Conservation (phyloP, 352 stramenopile species). For the Globisporangium heterothallicum region DNA sequence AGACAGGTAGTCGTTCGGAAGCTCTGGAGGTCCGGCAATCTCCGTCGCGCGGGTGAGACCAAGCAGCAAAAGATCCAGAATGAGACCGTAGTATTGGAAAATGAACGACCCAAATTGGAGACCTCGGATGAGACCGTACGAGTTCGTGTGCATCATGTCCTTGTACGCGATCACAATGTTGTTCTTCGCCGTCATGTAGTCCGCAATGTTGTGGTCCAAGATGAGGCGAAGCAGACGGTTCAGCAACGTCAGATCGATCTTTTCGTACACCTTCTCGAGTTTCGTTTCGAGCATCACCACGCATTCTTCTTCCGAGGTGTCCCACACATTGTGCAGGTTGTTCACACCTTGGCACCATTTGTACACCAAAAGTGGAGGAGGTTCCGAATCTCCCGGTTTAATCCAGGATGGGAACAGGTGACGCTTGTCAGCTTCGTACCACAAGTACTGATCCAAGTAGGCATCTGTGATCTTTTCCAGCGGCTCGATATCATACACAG, state of each 20-base stretch:
- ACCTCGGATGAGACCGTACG: constrained; percentile 97
- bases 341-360: constrained; percentile 99
- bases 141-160: constrained; percentile 99
- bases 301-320: constrained; percentile 97
- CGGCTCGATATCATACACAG: constrained; percentile 99
- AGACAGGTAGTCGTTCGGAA: constrained; percentile 98
- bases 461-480: constrained; percentile 99
- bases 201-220: constrained; percentile 99
- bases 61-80: constrained; percentile 97
- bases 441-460: constrained; percentile 99
- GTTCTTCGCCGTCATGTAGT: constrained; percentile 99
- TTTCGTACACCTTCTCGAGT: constrained; percentile 99
- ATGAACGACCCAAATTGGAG: constrained; percentile 97
- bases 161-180: constrained; percentile 98
- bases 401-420: constrained; percentile 99
- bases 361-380: constrained; percentile 98
- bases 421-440: constrained; percentile 99
- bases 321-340: constrained; percentile 98
- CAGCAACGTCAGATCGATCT: constrained; percentile 99
- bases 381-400: constrained; percentile 98
- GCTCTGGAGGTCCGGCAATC: constrained; percentile 95
- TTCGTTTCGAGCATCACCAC: constrained; percentile 98
- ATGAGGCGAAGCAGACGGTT: constrained; percentile 98
- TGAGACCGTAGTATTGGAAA: constrained; percentile 99
- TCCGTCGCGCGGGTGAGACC: constrained; percentile 97